These are phyloP conservation scores for Rosa lucieae DNA, from an alignment of 306 rosid species.

Conservation along the genomic window DNA sequence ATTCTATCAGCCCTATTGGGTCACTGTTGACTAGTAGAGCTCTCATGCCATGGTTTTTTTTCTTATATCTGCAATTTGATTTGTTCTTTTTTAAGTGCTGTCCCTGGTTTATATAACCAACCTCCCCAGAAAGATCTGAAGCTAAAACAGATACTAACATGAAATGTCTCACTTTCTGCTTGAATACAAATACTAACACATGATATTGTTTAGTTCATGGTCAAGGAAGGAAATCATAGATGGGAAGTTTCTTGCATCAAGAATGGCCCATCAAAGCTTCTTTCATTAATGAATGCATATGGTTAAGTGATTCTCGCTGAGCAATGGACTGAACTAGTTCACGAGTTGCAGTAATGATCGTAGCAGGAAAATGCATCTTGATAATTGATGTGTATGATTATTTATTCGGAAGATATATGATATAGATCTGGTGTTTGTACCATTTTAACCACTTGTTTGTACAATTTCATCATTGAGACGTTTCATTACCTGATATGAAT, in stretches of 20 bases:
- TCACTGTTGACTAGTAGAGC: not conserved
- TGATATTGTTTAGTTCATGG: conserved; percentile 29
- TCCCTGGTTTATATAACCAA: not conserved
- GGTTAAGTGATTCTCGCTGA: not conserved
- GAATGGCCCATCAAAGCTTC: not conserved
- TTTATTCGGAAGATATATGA: not conserved
- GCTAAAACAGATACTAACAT: not conserved
- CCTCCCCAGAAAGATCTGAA: not conserved
- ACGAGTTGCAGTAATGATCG: not conserved
- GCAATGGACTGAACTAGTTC: not conserved
- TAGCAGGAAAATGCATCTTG: not conserved
- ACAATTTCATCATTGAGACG: not conserved
- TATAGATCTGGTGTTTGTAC: not conserved
- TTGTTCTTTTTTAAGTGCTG: not conserved
- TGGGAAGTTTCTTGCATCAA: conserved; percentile 18
- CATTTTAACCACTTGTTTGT: not conserved
- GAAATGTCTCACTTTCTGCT: not conserved
- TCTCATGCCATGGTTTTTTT: not conserved
- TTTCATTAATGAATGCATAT: not conserved
- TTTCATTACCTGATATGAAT: not conserved
- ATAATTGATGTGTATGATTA: not conserved
- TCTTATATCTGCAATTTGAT: not conserved
- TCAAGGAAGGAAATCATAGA: conserved; percentile 16
- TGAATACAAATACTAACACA: conserved; percentile 20
- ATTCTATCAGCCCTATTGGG: no score